Base-by-base conservation (phyloP, 2,329 filamentous ascomycete genomes). In the Xylariaceae sp. region DNA sequence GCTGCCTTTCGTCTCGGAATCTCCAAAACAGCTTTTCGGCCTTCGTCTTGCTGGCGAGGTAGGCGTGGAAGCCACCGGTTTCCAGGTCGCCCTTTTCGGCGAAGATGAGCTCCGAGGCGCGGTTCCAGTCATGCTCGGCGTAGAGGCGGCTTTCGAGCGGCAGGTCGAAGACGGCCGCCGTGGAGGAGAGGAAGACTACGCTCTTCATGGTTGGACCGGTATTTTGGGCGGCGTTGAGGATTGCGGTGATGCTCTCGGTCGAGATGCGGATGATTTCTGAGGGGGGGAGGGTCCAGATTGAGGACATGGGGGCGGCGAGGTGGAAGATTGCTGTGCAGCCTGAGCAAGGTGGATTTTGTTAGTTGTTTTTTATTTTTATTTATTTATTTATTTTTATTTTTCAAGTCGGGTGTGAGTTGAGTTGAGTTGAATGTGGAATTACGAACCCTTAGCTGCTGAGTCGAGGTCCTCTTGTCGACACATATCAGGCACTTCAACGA, bases 51-150 rank as follows among this genome's bases (percentile, higher is more conserved):
- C 63, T 63, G 2, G 64, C 65, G 7, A 59, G 58, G 40, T 68
- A 68, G 1, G 62, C 62, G 11, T 62, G 60, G 19, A 67, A 51
- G 4, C 55, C 55, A 3, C 58, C 59, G 3, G 65, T 60, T 0
- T 67, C 53, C 0, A 19, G 19, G 19, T 42, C 45, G 3, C 61
- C 64, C 7, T 61, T 29, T 2, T 58, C 45, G 4, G 51, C 35
- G 12, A 67, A 43, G 2, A 60, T 58, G 3, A 39, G 8, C 34
- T 65, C 61, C 5, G 65, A 61, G 1, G 51, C 59, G 1, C 56
- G 62, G 55, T 67, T 67, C 66, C 66, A 68, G 43, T 66, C 57
- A 31, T 53, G 56, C 41, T 68, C 66, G 2, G 61, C 59, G 37
- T 65, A 63, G 5, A 56, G 46, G 6, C 60, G 53, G 9, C 58